Conservation (phyloP, 257 asterid genomes). For the Salvia miltiorrhiza region DNA sequence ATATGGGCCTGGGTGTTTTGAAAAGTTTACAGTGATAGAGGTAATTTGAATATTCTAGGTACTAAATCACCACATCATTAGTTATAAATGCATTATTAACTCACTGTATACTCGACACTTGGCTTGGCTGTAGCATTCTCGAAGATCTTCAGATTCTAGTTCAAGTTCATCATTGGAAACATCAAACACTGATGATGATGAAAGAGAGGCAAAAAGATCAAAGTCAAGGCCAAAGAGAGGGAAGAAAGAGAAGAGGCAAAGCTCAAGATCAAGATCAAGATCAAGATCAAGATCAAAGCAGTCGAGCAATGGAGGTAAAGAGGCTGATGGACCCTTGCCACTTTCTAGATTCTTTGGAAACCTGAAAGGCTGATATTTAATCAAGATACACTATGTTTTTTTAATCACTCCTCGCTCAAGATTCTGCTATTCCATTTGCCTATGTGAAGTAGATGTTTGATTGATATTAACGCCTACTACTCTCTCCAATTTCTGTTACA, state of each 20-base stretch:
- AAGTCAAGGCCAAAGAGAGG: conserved; percentile 57
- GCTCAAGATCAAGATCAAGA: conserved; percentile 59
- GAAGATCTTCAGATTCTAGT: conserved; percentile 59
- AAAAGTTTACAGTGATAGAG: background rate
- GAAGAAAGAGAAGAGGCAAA: conserved; percentile 67
- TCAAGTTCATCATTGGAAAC: conserved; percentile 42
- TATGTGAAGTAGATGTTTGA: background rate
- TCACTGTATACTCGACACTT: background rate
- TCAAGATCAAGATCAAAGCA: conserved; percentile 64
- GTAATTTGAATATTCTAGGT: background rate
- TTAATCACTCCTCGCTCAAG: background rate
- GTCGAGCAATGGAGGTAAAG: conserved; percentile 35
- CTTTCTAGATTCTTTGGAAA: conserved; percentile 85
- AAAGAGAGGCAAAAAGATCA: conserved; percentile 59
- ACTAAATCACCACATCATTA: background rate
- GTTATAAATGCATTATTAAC: background rate
- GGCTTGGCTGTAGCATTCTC: conserved; percentile 47
- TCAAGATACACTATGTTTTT: background rate
- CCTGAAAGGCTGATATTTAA: conserved; percentile 41
- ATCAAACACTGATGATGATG: conserved; percentile 70
- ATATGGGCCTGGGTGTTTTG: background rate
- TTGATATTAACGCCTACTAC: background rate
- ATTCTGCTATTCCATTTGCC: conserved; percentile 11
- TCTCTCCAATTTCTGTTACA: background rate
- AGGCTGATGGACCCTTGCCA: conserved; percentile 75